Conservation (phyloP, 2,329 filamentous ascomycete genomes). For the Microcyclospora pomicola region DNA sequence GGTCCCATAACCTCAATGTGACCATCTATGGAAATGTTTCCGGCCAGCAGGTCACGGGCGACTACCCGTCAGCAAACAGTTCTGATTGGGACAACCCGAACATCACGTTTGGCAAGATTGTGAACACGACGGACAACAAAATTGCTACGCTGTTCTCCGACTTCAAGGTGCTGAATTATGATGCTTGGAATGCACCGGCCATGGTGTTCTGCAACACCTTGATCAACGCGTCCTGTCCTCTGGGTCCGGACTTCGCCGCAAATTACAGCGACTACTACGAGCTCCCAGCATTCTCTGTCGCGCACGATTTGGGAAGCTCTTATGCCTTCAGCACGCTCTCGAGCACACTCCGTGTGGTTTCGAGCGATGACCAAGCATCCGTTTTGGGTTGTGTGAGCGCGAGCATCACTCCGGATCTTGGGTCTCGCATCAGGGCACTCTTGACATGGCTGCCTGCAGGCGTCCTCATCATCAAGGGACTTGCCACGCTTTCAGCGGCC, state of each 20-base stretch:
- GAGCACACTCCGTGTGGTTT: slow-evolving; percentile 57
- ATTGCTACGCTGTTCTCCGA: slow-evolving; percentile 61
- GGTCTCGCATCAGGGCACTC: slow-evolving; percentile 50
- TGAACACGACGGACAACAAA: slow-evolving; percentile 44
- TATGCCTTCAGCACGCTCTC: slow-evolving; percentile 79
- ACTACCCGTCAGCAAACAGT: slow-evolving; percentile 45
- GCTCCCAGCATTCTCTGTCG: slow-evolving; percentile 60
- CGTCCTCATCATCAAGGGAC: slow-evolving; percentile 63
- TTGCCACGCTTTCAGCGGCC: slow-evolving; percentile 70
- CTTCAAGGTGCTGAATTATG: slow-evolving; percentile 64
- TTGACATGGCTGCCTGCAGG: slow-evolving; percentile 64
- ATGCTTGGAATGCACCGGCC: slow-evolving; percentile 43
- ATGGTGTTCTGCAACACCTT: slow-evolving; percentile 51
- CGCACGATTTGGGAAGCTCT: slow-evolving; percentile 61
- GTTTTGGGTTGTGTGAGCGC: slow-evolving; percentile 68
- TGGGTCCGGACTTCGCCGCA: slow-evolving; percentile 56
- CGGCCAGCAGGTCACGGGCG: slow-evolving; percentile 46
- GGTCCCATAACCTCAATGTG: slow-evolving; percentile 54
- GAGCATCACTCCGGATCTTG: slow-evolving; percentile 73
- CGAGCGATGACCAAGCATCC: slow-evolving; percentile 51
- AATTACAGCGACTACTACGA: slow-evolving; percentile 38
- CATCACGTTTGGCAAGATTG: slow-evolving; percentile 62
- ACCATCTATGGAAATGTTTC: slow-evolving; percentile 87
- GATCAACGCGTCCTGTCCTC: slow-evolving; percentile 53
- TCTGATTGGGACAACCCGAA: slow-evolving; percentile 48